Evolutionary conservation across 805 yeast genomes (phyloP).

Genomic region (Cyberlindnera maclurae): DNA sequence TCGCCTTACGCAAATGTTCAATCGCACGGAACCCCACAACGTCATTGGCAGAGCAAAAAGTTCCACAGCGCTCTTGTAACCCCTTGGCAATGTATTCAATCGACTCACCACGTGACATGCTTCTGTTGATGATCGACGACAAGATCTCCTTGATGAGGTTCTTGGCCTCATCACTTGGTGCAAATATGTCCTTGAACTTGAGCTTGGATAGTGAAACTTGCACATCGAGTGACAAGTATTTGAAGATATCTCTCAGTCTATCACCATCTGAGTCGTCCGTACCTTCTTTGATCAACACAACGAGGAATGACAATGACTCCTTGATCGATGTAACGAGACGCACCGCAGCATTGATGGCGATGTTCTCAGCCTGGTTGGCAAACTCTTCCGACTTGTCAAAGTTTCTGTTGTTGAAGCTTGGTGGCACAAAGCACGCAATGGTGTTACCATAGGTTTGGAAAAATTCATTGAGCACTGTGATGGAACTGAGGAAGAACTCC

Average conservation of each 20-base stretch:
- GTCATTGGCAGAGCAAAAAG: conserved; percentile 91
- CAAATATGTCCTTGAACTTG: conserved; percentile 69
- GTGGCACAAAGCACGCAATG: conserved; percentile 57
- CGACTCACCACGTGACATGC: conserved; percentile 85
- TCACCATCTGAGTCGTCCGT: conserved; percentile 22
- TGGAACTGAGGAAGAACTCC: conserved; percentile 65
- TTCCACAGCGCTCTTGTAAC: conserved; percentile 87
- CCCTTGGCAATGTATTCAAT: conserved; percentile 85
- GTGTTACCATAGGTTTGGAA: conserved; percentile 57
- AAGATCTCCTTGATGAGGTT: conserved; percentile 76
- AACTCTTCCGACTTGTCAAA: conserved; percentile 46
- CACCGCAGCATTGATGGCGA: conserved; percentile 73
- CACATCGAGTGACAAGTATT: conserved; percentile 57
- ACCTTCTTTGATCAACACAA: conserved; percentile 72
- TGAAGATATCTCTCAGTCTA: conserved; percentile 54
- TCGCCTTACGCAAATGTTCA: conserved; percentile 85
- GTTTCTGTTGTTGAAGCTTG: conserved; percentile 34
- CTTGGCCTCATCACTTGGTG: conserved; percentile 49
- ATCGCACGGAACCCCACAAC: conserved; percentile 90
- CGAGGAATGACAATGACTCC: conserved; percentile 84
- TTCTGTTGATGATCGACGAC: conserved; percentile 82
- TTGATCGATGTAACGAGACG: conserved; percentile 71
- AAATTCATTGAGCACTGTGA: conserved; percentile 61
- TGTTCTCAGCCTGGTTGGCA: conserved; percentile 82
- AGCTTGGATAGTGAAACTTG: conserved; percentile 62